Evolutionary conservation across 768 basidiomycete species (phyloP).

Genomic region (Cystobasidium tubakii): DNA sequence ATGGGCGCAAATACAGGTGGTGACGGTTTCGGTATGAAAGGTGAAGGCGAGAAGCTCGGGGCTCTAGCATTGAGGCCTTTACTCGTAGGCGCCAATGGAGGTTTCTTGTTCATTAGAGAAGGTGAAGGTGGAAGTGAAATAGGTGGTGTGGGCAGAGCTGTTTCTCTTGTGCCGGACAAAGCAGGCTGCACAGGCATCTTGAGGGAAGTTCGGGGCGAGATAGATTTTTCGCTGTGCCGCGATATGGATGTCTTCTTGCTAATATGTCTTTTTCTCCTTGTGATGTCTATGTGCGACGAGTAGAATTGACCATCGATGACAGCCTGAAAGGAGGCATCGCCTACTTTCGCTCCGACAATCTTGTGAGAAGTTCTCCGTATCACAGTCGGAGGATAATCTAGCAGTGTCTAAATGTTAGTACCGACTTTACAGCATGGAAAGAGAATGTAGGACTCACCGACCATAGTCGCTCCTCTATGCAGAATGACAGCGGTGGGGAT

Average conservation of each 20-base stretch:
- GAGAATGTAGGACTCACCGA: constrained; percentile 28
- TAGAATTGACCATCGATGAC: constrained; percentile 49
- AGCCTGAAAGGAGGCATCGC: constrained; percentile 43
- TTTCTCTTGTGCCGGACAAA: background rate
- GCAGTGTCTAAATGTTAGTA: background rate
- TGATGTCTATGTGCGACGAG: background rate
- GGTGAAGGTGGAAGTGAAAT: constrained; percentile 14
- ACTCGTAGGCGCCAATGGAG: background rate
- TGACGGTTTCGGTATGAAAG: background rate
- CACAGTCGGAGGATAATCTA: constrained; percentile 46
- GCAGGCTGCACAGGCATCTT: background rate
- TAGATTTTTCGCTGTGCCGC: background rate
- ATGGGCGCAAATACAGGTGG: background rate
- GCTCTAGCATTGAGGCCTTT: constrained; percentile 18
- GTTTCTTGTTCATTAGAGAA: background rate
- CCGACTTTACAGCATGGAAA: constrained; percentile 16
- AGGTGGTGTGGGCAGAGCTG: background rate
- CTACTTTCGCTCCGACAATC: constrained; percentile 48
- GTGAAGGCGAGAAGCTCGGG: constrained; percentile 16
- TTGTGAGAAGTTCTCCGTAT: constrained; percentile 44
- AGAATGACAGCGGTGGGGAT: constrained; percentile 37
- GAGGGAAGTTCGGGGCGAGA: background rate
- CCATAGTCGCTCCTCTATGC: constrained; percentile 39
- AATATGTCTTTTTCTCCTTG: background rate
- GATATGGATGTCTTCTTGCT: constrained; percentile 7